Percentiles rank a stretch among this genome's conserved stretches.
Conservation (phyloP, 1,284 basidiomycete genomes). For the Pholiota adiposa region DNA sequence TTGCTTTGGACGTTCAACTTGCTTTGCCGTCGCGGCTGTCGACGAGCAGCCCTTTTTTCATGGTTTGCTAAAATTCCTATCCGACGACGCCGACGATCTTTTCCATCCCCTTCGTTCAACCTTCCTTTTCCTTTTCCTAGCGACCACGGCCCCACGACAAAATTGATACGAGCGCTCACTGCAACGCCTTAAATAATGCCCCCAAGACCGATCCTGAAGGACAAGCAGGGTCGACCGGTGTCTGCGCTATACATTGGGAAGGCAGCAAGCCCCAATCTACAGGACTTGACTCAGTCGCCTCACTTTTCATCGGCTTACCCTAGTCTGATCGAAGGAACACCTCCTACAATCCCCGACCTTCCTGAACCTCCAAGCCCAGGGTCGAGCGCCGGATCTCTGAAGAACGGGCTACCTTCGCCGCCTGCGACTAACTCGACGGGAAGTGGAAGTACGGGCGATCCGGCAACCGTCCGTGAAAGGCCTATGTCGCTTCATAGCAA, state of each 20-base stretch:
- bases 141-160: conserved; percentile 8
- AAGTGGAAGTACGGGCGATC: conserved; percentile 73
- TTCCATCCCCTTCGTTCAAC: conserved; percentile 13
- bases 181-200: conserved; percentile 19
- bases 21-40: conserved; percentile 21
- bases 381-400: conserved; percentile 43
- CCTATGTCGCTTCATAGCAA: conserved; percentile 36
- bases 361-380: conserved; percentile 71
- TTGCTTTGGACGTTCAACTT: conserved; percentile 5
- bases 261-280: conserved; percentile 16
- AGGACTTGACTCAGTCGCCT: conserved; percentile 16
- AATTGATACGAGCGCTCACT: conserved; percentile 4
- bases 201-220: conserved; percentile 15
- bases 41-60: conserved; percentile 17
- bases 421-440: conserved; percentile 82
- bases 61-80: conserved; percentile 8
- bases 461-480: conserved; percentile 43
- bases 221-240: conserved; percentile 17
- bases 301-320: conserved; percentile 16
- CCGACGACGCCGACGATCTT: conserved; percentile 12
- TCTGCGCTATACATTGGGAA: conserved; percentile 20
- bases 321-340: conserved; percentile 17
- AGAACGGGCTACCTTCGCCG: conserved; percentile 75
- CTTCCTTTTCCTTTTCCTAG: conserved; percentile 10
- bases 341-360: conserved; percentile 39